Evolutionary conservation across 441 rosid species (phyloP), one percentile per base, ranked within the genome.

Genomic region (Isatis lusitanica): DNA sequence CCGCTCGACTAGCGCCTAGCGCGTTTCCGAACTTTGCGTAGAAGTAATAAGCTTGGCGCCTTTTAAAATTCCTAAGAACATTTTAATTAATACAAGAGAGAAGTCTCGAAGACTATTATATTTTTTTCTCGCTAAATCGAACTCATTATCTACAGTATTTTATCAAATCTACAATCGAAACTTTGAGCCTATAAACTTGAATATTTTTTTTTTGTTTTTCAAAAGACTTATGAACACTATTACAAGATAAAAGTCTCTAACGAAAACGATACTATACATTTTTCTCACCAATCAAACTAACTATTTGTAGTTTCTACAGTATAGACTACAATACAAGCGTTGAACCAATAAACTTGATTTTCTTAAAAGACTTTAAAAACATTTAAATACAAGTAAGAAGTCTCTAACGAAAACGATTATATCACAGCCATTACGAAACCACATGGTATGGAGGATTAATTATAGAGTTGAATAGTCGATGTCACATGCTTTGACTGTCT

Each of bases 401-500:
- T 21, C 71, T 53, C 15, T 46, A 46, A 65, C 33, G 52, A 46
- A 71, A 46, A 56, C 33, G 71, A 66, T 67, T 40, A 31, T 74
- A 24, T 35, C 51, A 52, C 68, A 68, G 58, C 62, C 40, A 68
- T 61, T 74, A 68, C 51, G 64, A 62, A 24, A 2, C 58, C 74
- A 68, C 74, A 68, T 68, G 71, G 66, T 18, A 47, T 56, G 36
- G 60, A 17, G 63, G 66, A 39, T 43, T 18, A 38, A 50, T 50
- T 76, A 42, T 70, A 38, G 40, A 57, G 62, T 63, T 76, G 79
- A 76, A 76, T 76, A 63, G 60, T 76, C 60, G 79, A 70, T 57
- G 71, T 63, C 79, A 76, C 75, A 76, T 71, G 80, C 72, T 76
- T 71, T 65, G 80, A 76, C 79, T 47, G 71, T 38, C 66, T 38